Evolutionary conservation across 306 rosid genomes (phyloP).

Genomic region (Malus fusca): DNA sequence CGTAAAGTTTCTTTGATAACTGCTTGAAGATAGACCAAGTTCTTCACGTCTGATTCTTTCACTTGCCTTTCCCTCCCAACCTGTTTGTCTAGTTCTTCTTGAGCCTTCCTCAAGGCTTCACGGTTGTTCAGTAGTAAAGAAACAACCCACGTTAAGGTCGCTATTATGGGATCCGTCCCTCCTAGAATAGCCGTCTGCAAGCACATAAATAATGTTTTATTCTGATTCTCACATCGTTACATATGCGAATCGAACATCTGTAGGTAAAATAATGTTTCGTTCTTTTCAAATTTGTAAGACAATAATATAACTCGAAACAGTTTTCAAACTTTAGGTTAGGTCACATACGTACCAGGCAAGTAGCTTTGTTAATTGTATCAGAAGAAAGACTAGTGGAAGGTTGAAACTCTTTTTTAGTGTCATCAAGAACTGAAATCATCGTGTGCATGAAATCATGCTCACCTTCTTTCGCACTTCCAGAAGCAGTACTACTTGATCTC

Average conservation of each 20-base stretch:
- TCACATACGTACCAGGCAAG: not conserved
- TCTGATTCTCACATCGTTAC: no score
- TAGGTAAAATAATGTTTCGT: no score
- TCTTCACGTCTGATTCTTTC: not conserved
- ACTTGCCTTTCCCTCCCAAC: not conserved
- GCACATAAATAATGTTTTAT: not conserved
- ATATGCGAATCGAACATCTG: no score
- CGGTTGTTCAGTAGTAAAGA: not conserved
- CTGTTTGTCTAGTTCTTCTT: not conserved
- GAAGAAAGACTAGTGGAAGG: not conserved
- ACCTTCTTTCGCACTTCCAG: not conserved
- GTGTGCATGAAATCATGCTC: not conserved
- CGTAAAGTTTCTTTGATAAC: conserved; percentile 2
- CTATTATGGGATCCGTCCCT: not conserved
- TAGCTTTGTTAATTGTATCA: not conserved
- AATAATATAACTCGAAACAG: no score
- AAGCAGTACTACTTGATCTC: not conserved
- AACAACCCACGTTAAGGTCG: not conserved
- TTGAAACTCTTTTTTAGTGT: not conserved
- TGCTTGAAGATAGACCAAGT: not conserved
- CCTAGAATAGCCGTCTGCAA: not conserved
- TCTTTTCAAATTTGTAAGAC: no score
- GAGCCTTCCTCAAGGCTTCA: not conserved
- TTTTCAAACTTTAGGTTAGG: no score
- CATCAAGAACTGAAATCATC: not conserved